Evolutionary conservation across 2,329 filamentous ascomycete genomes (phyloP), one percentile per base, ranked within the genome.

Genomic region (Calonectria henricotiae): DNA sequence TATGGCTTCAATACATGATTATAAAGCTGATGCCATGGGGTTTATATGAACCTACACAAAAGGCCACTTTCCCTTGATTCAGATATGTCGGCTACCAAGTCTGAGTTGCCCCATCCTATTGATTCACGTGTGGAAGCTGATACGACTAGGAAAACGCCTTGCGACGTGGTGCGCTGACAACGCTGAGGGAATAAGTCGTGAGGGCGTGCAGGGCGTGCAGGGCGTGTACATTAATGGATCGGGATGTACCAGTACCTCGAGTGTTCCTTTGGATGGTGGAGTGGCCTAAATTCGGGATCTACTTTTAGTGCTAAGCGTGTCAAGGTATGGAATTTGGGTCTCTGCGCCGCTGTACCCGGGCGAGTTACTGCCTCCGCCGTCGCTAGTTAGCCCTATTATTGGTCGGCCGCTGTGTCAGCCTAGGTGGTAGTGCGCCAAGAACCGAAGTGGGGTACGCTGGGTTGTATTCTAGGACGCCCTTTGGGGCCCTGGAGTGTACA

Each of bases 101-200:
- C 32, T 7, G 23, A 35, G 32, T 35, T 55, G 32, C 32, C 37
- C n/a, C 32, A 54, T 55, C 25, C 4, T 17, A n/a, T 37, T 20
- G 32, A 37, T 55, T 17, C 46, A 17, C 23, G 30, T 61, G 55
- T n/a, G 37, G 9, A 41, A 41, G 13, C 9, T 43, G 37, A 35
- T 37, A 15, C 23, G 37, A 39, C 37, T 13, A 30, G 11, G 55
- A 61, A 61, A 61, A 65, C 39, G 62, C 62, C 62, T 65, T 65
- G 49, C 39, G 39, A 65, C 25, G 39, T 65, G 49, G 62, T 64
- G 43, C 37, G 51, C 51, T 12, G 37, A 54, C 49, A 30, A n/a
- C 9, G 13, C 20, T 27, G 46, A 49, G 62, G 44, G 8, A n/a
- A 27, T 41, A 37, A 44, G 30, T 3, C 41, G 41, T 27, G 30